A percentile compares a stretch with the other conserved stretches of the same genome.
Evolutionary conservation across 352 stramenopile genomes (phyloP).

Genomic region (Blastocystis sp.): DNA sequence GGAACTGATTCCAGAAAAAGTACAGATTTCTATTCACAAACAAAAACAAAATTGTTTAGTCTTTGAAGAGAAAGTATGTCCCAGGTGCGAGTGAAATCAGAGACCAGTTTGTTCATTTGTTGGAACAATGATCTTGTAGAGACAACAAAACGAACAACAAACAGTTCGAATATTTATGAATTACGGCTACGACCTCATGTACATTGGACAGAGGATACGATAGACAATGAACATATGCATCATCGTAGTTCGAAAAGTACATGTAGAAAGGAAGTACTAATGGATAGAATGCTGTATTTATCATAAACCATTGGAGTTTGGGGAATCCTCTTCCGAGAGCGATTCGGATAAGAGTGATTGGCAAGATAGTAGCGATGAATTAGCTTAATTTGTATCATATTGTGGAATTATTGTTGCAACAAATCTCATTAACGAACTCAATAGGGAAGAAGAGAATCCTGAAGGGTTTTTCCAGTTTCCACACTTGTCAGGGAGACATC

Average conservation of each 20-base stretch:
- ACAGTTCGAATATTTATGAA: background rate
- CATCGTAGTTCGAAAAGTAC: constrained; percentile 79
- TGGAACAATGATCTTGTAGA: too few species aligned
- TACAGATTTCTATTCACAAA: too few species aligned
- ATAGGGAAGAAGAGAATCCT: background rate
- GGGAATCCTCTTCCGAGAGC: constrained; percentile 66
- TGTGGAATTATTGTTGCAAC: background rate
- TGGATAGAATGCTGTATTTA: constrained; percentile 76
- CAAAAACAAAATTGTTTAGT: too few species aligned
- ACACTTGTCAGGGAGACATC: constrained; percentile 15
- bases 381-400: constrained; percentile 2
- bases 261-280: background rate
- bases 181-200: constrained; percentile 66
- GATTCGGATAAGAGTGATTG: constrained; percentile 48
- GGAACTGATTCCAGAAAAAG: too few species aligned
- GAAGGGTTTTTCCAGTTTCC: constrained; percentile 1
- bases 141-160: too few species aligned
- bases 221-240: constrained; percentile 83
- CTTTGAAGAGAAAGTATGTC: too few species aligned
- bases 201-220: constrained; percentile 77
- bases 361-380: constrained; percentile 42
- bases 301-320: constrained; percentile 82
- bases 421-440: background rate
- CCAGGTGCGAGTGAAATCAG: too few species aligned
- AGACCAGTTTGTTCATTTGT: too few species aligned